Evolutionary conservation across 805 yeast genomes (phyloP), one percentile per base, ranked within the genome.

Genomic region (Nakazawaea laoshanensis): DNA sequence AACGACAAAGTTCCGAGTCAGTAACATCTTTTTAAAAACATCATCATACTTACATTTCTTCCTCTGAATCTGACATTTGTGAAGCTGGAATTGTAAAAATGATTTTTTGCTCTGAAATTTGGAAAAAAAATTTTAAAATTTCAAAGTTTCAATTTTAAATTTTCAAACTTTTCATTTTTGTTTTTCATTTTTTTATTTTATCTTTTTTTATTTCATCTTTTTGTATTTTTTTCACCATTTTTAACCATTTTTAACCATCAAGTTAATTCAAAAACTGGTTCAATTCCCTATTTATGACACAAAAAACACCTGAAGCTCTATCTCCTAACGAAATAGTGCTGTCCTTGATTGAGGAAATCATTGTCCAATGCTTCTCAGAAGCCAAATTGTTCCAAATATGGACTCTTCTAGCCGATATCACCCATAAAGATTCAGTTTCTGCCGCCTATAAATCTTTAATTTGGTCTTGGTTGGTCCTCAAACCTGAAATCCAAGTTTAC

Each of bases 1-100:
- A 67, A 53, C 1, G 77, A 70, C 27, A 72, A 53, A 2, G 63
- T 50, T 52, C 17, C 10, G 13, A 17, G 49, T 33, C 59, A 67
- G 47, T 19, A 17, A 27, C 18, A n/a, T 24, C 14, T 12, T 24
- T 7, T 9, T 24, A 7, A 7, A 9, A 9, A 9, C 12, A 7
- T 24, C 12, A 12, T 10, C 26, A 8, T 12, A 34, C 37, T 16
- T 35, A 35, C 37, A 35, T 16, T 23, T 35, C 37, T 13, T 34
- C 37, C 5, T 35, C 37, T 20, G 37, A 35, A 14, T 35, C 37
- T n/a, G 33, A 29, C 37, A 34, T 34, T 23, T 20, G n/a, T n/a
- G n/a, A n/a, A n/a, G n/a, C n/a, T n/a, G n/a, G n/a, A n/a, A n/a
- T n/a, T n/a, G n/a, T n/a, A n/a, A n/a, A n/a, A n/a, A n/a, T n/a